Evolutionary conservation across 805 yeast genomes (phyloP), one percentile per base, ranked within the genome.

Genomic region (Candida patagonica): DNA sequence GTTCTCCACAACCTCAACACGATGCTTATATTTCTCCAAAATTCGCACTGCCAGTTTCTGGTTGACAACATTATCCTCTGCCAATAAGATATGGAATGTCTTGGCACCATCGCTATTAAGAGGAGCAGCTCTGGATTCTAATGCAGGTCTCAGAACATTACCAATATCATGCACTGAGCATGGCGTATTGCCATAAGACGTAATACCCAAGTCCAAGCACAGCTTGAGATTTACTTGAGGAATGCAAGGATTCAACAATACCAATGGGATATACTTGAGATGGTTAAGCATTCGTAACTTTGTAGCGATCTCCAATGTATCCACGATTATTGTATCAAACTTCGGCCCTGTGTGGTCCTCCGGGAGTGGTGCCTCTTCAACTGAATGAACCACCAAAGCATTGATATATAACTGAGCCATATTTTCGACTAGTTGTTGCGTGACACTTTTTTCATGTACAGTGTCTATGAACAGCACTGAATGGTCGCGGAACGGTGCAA

Each of bases 111-210:
- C 92, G 16, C 81, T 73, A 56, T 80, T 81, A 36, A 80, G 74
- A 25, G 92, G 83, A 16, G 85, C 81, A 0, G 86, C 78, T 44
- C 92, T 71, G 10, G 86, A 77, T 56, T 85, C 95, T 42, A 85
- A 63, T 0, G 94, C 95, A 2, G 95, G 94, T 38, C 83, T 76
- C 52, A 85, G 68, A 19, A 85, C 83, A 36, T 86, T 80, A 2
- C 92, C 94, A 48, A 85, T 67, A 53, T 86, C 95, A 37, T 80
- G 74, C 8, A 79, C 73, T 0, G 88, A 74, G 55, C 94, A 84
- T 17, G 95, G 95, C 1, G 92, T 81, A 56, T 83, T 85, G 34
- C 95, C 95, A 56, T 82, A 84, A 0, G 92, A 80, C 8, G 89
- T 80, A 41, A 85, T 85, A 52, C 94, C 95, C 46, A 85, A 66